Base-by-base conservation (phyloP, 2,329 filamentous ascomycete genomes). In the Paecilomyces formosus region DNA sequence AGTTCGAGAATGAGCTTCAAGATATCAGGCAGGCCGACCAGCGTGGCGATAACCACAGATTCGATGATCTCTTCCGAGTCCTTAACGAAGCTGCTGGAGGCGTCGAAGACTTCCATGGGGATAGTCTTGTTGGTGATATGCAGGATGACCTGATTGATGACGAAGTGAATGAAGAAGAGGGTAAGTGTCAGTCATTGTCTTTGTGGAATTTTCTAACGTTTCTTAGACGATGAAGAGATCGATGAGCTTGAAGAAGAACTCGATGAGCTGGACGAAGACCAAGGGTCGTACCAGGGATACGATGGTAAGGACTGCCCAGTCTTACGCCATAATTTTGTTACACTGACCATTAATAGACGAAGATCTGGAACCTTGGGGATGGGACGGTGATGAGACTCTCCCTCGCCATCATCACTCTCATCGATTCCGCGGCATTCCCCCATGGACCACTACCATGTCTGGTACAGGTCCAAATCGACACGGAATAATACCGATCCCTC, bases 371-470 rank as follows among this genome's bases (percentile, higher is more conserved):
- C 77, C 76, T 11, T 82, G 80, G 76, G 79, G 76, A 51, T 82
- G 79, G 78, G 77, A 78, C 59, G 78, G 69, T 30, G 74, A 79
- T 52, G 88, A 90, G 55, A 84, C 71, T 56, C 63, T 72, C 58
- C 69, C 74, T 51, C 72, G 73, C 62, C 74, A 75, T 55, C 79
- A 79, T 58, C 79, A 77, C 58, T 79, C 81, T 53, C 72, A 82
- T 56, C 82, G 85, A 50, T 81, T 85, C 64, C 82, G 81, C 59
- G 80, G 81, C 54, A 71, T 81, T 66, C 82, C 82, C 62, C 82
- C 86, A 13, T 87, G 89, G 69, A 86, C 86, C 62, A 78, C 86
- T 62, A 78, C 86, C 64, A 84, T 88, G 65, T 80, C 82, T 61
- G 79, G 79, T 56, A 78, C 82, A 35, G 78, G 81, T 62, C 81